Percentiles rank a stretch among this genome's conserved stretches.
Conservation (phyloP, 2,329 filamentous ascomycete species). For the Exophiala bonariae region DNA sequence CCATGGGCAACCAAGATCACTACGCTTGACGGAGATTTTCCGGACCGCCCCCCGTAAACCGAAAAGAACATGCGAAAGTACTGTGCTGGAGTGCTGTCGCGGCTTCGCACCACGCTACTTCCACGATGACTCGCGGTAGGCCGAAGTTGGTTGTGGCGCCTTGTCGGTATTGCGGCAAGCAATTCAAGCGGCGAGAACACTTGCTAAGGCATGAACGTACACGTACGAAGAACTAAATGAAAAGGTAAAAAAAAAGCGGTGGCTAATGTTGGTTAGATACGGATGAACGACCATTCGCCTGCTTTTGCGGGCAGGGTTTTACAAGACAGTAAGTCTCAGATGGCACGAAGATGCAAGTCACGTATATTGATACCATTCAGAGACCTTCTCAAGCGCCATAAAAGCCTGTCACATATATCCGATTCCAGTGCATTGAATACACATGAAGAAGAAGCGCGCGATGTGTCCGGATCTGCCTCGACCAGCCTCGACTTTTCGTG, state of each 20-base stretch:
- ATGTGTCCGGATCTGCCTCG: background rate
- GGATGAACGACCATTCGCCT: constrained; percentile 35
- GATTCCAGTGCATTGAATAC: background rate
- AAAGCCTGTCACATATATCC: constrained; percentile 13
- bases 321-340: constrained; percentile 32
- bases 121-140: constrained; percentile 12
- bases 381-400: constrained; percentile 24
- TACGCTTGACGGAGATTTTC: too few relatives aligned
- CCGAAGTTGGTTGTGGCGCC: constrained; percentile 6
- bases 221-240: constrained; percentile 9
- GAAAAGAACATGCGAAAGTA: too few relatives aligned
- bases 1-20: too few relatives aligned
- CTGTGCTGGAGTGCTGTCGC: too few relatives aligned
- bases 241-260: constrained; percentile 9
- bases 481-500: constrained; percentile 4
- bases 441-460: background rate
- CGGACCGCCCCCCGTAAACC: too few relatives aligned
- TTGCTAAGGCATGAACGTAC: constrained; percentile 33
- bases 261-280: constrained; percentile 31
- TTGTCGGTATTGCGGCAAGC: constrained; percentile 34
- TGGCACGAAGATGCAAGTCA: background rate
- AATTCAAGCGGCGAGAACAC: constrained; percentile 36
- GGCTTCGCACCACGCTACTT: background rate
- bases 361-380: constrained; percentile 5
- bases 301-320: constrained; percentile 33